Evolutionary conservation across 2,329 filamentous ascomycete species (phyloP), one percentile per base, ranked within the genome.

Genomic region (Botrytis elliptica): DNA sequence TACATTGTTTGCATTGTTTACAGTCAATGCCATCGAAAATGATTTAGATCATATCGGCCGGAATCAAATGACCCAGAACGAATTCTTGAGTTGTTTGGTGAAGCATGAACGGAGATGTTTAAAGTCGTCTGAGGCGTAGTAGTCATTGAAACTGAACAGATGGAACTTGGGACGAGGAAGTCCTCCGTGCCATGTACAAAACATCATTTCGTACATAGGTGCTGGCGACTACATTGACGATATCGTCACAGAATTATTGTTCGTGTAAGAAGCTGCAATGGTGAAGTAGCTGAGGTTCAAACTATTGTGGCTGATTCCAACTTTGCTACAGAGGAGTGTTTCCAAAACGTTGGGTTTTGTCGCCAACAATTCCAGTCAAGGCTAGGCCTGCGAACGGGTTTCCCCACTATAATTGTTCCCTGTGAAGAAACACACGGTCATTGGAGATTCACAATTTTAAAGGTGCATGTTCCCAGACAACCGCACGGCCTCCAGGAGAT

Each of bases 251-350:
- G 62, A 68, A 44, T 44, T 9, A 25, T 22, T 29, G 22, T 67
- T 38, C 38, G 33, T 33, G n/a, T 60, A 55, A 29, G 49, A 55
- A 72, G 29, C 59, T 68, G 49, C 38, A n/a, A 59, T 18, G 52
- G 55, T 20, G 49, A 57, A 69, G 66, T 29, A 57, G 55, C 38
- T 57, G 66, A 49, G 36, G 29, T 42, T 42, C 66, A 68, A 57
- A 42, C 49, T 29, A 20, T 36, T 60, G 63, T 69, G 71, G 63
- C 71, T 68, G 33, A 62, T 52, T 42, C 49, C 29, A 10, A 38
- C 36, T 42, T 42, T 72, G 71, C 63, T 68, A 59, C 63, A 72
- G 33, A 69, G 40, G 29, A 49, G 63, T 68, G 63, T 72, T 72
- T 72, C 63, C 42, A 49, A 71, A 55, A 46, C 16, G 55, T 71